Evolutionary conservation across 1,139 yeast species (phyloP), one percentile per base, ranked within the genome.

Genomic region (Kodamaea derodonti): DNA sequence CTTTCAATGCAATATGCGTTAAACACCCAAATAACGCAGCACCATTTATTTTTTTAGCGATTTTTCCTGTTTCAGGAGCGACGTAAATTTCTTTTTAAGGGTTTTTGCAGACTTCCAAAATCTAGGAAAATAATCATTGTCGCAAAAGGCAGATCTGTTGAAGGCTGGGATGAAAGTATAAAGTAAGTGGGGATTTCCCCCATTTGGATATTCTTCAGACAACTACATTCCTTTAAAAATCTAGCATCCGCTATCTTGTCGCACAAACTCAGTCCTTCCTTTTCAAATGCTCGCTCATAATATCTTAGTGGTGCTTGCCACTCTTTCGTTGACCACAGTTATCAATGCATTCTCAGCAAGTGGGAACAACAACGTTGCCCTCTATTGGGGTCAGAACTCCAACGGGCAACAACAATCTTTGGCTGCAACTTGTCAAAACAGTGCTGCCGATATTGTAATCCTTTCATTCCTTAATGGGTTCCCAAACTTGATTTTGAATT

Each of bases 301-400:
- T 24, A 34, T 38, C 14, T 35, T 37, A 31, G 35, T 31, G 14
- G 20, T 41, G n/a, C 17, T 39, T 29, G 36, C 44, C 28, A 22
- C 36, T 14, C 29, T 33, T 25, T 27, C 39, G 24, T 29, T 37
- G 24, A 34, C 38, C 24, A 18, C 42, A 7, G 13, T 34, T 18
- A 15, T 33, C n/a, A 20, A 46, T 22, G 41, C 49, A 34, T 38
- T 40, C 36, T 26, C 37, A 4, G 35, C 45, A 7, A 27, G 35
- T 17, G 43, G 34, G 5, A 40, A 41, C 34, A 37, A 33, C 35
- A 42, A 46, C 47, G 78, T 86, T 31, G 95, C 82, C 20, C 72
- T 85, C 12, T 87, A 87, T 61, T 88, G 96, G 96, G 97, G 97
- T 30, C 97, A 88, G 62, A 78, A 80, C 51, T 80, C 94, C 13